Evolutionary conservation across 2,329 filamentous ascomycete species (phyloP), one percentile per base, ranked within the genome.

Genomic region (Chaetomiaceae sp.): DNA sequence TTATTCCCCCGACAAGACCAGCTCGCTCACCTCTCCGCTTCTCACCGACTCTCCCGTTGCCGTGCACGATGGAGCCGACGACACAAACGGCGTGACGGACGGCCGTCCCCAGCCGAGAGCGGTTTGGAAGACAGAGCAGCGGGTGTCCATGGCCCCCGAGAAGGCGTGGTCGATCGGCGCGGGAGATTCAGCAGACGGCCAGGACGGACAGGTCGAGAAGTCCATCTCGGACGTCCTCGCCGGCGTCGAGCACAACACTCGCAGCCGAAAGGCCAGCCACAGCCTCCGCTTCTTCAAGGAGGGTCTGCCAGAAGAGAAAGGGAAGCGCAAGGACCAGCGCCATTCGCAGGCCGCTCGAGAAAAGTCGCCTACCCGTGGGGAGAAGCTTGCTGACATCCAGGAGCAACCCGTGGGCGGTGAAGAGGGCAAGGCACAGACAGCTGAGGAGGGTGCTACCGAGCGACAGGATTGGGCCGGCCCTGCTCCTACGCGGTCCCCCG

Each of bases 271-370:
- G 67, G 79, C 83, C 36, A 86, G 82, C 62, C 83, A 86, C 66
- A 84, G 81, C 59, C 70, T 87, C 54, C 76, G 83, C 2, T 83
- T 86, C 62, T 87, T 87, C 72, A 83, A 82, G 57, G 82, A 86
- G 66, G 83, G 81, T 31, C 69, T 85, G 17, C 81, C 81, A 3
- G 79, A 83, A 49, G 81, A 85, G 40, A 79, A 79, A 63, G 64
- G 68, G 38, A 80, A 78, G 61, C 79, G 76, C 60, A 79, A 73
- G 59, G 82, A 83, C 11, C 66, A 67, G 11, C 71, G 68, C 17
- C 55, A 63, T 11, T 56, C 62, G 4, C 56, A 61, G 0, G 59
- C 64, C 22, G 45, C 63, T 9, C 72, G 72, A 50, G 76, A 80
- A 14, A 78, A 72, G 57, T 64, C 71, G 19, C 62, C 70, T 1